Evolutionary conservation across 2,329 filamentous ascomycete genomes (phyloP), one percentile per base, ranked within the genome.

Genomic region (Thielaviopsis musarum): DNA sequence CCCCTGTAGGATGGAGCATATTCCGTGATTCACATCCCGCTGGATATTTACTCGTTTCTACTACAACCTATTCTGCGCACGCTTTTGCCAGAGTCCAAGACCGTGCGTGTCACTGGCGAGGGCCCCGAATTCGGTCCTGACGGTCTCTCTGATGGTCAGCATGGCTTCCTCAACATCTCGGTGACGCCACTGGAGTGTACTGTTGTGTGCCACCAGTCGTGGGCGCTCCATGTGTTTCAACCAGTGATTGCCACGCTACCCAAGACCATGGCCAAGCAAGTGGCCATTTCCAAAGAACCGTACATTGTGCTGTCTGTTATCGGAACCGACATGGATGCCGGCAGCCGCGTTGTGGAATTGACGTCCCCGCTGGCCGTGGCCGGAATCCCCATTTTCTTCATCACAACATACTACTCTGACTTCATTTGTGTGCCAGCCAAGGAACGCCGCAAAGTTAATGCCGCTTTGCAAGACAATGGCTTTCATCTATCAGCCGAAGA

Each of bases 391-490:
- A 95, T 98, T 68, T 96, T 97, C 76, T 97, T 97, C 78, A 95
- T 96, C 70, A 96, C 91, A 3, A 96, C 90, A 34, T 98, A 97
- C 72, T 97, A 95, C 72, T 93, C 88, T 38, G 91, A 98, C 73
- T 97, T 95, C 71, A 94, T 98, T 66, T 79, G 97, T 41, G 89
- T 96, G 0, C 91, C 93, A 0, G 78, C 78, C 58, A 87, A 84
- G 67, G 83, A 86, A 66, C 83, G 85, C 56, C 74, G 79, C 26
- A 84, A 83, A 48, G 91, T 97, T 54, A 82, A 89, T 38, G 77
- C 83, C 61, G 86, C 89, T 0, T 76, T 97, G 5, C 77, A 91
- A 62, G 80, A 83, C 19, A 82, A 86, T 54, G 90, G 90, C 1
- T 96, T 96, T 67, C 83, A 86, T 65, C 91, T 96, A 65, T 59